Conservation (phyloP, 129 eudicot genomes). For the Lonicera japonica region DNA sequence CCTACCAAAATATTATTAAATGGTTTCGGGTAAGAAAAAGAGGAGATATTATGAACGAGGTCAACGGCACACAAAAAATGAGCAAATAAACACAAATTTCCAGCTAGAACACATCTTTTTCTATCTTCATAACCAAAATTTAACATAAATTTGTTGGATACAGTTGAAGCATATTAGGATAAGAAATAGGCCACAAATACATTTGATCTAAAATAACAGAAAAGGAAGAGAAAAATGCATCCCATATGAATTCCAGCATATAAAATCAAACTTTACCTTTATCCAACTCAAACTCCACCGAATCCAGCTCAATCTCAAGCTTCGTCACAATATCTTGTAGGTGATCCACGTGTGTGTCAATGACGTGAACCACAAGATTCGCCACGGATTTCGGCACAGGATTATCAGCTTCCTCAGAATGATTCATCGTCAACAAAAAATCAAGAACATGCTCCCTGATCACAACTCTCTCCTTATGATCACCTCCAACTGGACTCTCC, state of each 20-base stretch:
- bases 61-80: neutral
- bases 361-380: constrained; percentile 81
- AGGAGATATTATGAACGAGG: neutral
- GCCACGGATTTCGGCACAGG: constrained; percentile 89
- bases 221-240: neutral
- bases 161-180: no score
- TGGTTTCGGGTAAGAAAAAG: neutral
- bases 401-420: constrained; percentile 96
- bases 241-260: neutral
- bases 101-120: neutral
- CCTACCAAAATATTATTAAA: neutral
- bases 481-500: constrained; percentile 46
- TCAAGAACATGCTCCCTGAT: constrained; percentile 92
- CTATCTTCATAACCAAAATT: neutral
- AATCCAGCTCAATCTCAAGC: constrained; percentile 90
- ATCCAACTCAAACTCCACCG: constrained; percentile 82
- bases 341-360: constrained; percentile 96
- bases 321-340: constrained; percentile 89
- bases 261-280: constrained; percentile 44
- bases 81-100: neutral
- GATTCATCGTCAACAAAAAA: constrained; percentile 85
- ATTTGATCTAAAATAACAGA: no score
- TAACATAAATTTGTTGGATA: neutral
- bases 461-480: constrained; percentile 41
- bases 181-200: neutral